A percentile compares a stretch with the other conserved stretches of the same genome.
phyloP scores from a whole-genome alignment of 345 rosid genomes.

The Gossypium turneri region DNA sequence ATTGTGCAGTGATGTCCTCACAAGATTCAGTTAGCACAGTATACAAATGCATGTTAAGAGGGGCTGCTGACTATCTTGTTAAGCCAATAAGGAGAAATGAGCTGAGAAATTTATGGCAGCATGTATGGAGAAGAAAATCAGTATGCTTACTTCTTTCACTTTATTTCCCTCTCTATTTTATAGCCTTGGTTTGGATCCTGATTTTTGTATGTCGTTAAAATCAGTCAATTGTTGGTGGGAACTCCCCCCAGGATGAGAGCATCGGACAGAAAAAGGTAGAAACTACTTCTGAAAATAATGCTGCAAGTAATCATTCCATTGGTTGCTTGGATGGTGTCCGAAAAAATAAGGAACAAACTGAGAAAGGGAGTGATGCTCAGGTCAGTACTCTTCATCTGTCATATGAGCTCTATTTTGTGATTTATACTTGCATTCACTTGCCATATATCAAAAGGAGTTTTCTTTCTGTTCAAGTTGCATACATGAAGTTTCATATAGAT shows the following conservation, averaged over 20 bases:
- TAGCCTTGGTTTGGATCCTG: constrained; percentile 11
- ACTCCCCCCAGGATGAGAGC: constrained; percentile 51
- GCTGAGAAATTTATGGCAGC: constrained; percentile 93
- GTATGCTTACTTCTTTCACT: constrained; percentile 41
- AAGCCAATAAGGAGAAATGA: constrained; percentile 95
- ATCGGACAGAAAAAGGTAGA: constrained; percentile 69
- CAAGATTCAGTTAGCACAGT: constrained; percentile 81
- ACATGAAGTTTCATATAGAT: constrained; percentile 22
- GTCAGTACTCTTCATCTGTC: constrained; percentile 35
- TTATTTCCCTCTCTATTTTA: background rate
- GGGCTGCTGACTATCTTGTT: constrained; percentile 95
- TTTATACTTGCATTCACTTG: background rate
- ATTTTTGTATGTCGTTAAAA: constrained; percentile 1
- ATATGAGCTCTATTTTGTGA: background rate
- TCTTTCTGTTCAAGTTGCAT: constrained; percentile 26
- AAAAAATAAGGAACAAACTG: constrained; percentile 40
- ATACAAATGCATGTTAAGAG: constrained; percentile 90
- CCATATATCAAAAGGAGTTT: constrained; percentile 16
- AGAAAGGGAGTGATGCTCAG: constrained; percentile 72
- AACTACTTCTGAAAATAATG: constrained; percentile 67
- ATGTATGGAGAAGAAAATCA: constrained; percentile 90
- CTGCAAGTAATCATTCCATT: constrained; percentile 48
- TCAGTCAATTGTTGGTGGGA: constrained; percentile 45
- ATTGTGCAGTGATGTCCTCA: constrained; percentile 89
- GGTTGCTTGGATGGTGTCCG: constrained; percentile 37